phyloP scores from a whole-genome alignment of 495 filamentous ascomycete genomes.

The Mycothermus thermophilus region DNA sequence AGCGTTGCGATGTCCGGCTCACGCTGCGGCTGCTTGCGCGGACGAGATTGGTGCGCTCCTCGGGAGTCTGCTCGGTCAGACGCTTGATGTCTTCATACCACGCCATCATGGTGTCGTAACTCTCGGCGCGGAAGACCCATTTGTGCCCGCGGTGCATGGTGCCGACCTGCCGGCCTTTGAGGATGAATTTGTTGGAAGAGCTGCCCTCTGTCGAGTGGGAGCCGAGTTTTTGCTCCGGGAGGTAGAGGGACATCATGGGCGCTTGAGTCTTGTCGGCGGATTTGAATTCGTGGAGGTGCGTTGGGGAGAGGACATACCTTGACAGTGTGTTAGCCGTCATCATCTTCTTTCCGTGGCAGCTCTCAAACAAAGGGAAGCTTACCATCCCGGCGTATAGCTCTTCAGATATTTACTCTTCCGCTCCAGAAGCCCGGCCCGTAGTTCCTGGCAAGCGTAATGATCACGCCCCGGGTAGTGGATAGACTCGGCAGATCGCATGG shows the following conservation, averaged over 20 bases:
- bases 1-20: constrained; percentile 52
- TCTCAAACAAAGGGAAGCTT: constrained; percentile 30
- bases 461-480: constrained; percentile 91
- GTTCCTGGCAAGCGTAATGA: constrained; percentile 73
- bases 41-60: constrained; percentile 79
- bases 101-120: constrained; percentile 89
- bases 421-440: constrained; percentile 81
- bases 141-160: constrained; percentile 88
- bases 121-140: constrained; percentile 95
- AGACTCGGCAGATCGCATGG: constrained; percentile 61
- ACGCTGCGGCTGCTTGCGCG: constrained; percentile 60
- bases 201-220: constrained; percentile 75
- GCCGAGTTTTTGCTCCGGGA: constrained; percentile 88
- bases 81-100: constrained; percentile 90
- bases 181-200: constrained; percentile 93
- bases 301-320: constrained; percentile 93
- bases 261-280: constrained; percentile 53
- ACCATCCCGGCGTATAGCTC: constrained; percentile 96
- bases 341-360: no score
- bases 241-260: constrained; percentile 90
- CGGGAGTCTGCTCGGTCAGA: constrained; percentile 75
- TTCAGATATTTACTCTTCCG: constrained; percentile 98
- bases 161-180: constrained; percentile 90
- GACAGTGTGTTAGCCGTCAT: constrained; percentile 22
- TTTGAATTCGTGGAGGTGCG: constrained; percentile 96